Evolutionary conservation across 148 eudicot genomes (phyloP), one percentile per base, ranked within the genome.

Genomic region (Silene conica): DNA sequence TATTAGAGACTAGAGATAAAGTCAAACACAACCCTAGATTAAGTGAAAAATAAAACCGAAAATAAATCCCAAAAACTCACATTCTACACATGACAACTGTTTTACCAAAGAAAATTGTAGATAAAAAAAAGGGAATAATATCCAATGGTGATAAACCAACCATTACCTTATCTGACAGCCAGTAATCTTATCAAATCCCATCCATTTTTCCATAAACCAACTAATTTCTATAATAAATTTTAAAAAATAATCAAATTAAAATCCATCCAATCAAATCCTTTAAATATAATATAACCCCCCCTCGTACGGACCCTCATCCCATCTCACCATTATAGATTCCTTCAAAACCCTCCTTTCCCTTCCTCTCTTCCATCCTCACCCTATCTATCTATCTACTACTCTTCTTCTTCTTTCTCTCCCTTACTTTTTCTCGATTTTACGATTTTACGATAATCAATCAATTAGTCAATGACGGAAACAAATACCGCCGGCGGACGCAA

Each of bases 131-230:
- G 1, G 43, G 9, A 38, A 38, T 38, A 38, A 38, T 38, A 38
- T 38, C 43, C 43, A 38, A 38, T 38, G 43, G 43, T 6, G 43
- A 38, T 38, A 6, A 38, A 38, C 43, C 43, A 38, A 38, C 43
- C 43, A 38, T 38, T 38, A 72, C 21, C 50, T 63, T 64, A 77
- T 77, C 71, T 71, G 80, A 77, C 80, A 72, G 75, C 57, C 59
- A 25, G 59, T 56, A 48, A 65, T 16, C 75, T 70, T 76, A 76
- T 76, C 75, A 77, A 38, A 38, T 38, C 43, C 43, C 66, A 73
- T 55, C 57, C 15, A 64, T 25, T 61, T 10, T 38, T 34, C 31
- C 25, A 45, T 45, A 46, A 69, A 22, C 73, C 59, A 69, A 22
- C 38, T 16, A n/a, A 16, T 21, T 48, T 11, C 52, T 5, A 31